phyloP scores from a whole-genome alignment of 176 grass and related monocot species.

The Cymbopogon citratus region DNA sequence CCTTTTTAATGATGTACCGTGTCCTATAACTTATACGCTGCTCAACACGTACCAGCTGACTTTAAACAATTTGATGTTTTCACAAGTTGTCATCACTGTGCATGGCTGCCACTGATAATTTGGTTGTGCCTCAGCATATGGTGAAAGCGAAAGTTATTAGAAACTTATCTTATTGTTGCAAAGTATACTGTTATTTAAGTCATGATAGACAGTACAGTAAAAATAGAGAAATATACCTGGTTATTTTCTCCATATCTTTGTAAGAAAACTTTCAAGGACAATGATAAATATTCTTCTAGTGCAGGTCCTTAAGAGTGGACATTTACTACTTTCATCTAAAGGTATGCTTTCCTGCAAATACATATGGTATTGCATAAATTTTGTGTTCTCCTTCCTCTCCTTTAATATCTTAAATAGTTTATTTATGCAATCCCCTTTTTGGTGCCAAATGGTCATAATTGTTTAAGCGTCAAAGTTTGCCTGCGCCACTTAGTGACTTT shows the following conservation, averaged over 20 bases:
- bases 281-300: constrained; percentile 24
- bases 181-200: background rate
- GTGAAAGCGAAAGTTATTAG: background rate
- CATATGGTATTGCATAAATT: background rate
- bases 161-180: background rate
- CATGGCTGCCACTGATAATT: background rate
- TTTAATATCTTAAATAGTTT: background rate
- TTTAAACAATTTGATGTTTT: constrained; percentile 17
- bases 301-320: constrained; percentile 89
- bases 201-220: background rate
- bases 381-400: background rate
- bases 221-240: background rate
- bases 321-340: constrained; percentile 89
- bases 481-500: background rate
- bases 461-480: background rate
- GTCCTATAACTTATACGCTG: background rate
- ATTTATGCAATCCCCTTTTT: background rate
- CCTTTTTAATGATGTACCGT: background rate
- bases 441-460: background rate
- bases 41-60: background rate
- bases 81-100: constrained; percentile 19
- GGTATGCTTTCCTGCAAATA: constrained; percentile 41
- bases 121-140: background rate
- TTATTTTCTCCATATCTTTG: background rate
- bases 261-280: background rate